Evolutionary conservation across 495 filamentous ascomycete species (phyloP).

Genomic region (Astrothelium macrocarpum): DNA sequence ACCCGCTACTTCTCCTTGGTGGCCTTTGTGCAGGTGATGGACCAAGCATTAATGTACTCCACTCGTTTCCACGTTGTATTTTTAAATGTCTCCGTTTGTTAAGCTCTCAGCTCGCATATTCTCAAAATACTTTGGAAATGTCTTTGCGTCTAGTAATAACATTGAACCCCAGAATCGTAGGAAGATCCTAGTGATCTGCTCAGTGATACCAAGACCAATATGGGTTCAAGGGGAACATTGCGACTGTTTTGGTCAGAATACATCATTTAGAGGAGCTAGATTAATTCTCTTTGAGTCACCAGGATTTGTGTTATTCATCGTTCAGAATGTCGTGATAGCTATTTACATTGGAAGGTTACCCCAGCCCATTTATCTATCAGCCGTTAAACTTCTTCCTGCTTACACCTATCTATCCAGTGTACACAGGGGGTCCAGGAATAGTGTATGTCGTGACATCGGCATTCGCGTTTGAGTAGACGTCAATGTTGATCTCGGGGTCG

Average conservation of each 20-base stretch:
- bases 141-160: no score
- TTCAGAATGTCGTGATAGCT: not conserved
- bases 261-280: not conserved
- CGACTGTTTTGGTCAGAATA: not conserved
- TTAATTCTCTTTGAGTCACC: not conserved
- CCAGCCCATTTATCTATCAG: not conserved
- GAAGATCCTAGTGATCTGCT: no score
- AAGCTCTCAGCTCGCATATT: no score
- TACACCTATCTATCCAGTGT: not conserved
- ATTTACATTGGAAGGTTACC: not conserved
- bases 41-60: not conserved
- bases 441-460: not conserved
- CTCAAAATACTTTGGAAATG: no score
- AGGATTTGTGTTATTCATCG: not conserved
- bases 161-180: no score
- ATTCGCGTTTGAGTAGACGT: constrained; percentile 6
- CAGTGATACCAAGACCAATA: no score
- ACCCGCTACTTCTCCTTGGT: not conserved
- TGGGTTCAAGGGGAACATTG: no score
- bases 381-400: not conserved
- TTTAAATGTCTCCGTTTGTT: no score
- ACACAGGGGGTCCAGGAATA: not conserved
- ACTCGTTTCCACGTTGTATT: no score
- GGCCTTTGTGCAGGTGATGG: not conserved
- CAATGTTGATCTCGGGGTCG: constrained; percentile 6